Evolutionary conservation across 352 stramenopile genomes (phyloP).

Genomic region (Saprolegnia parasitica): DNA sequence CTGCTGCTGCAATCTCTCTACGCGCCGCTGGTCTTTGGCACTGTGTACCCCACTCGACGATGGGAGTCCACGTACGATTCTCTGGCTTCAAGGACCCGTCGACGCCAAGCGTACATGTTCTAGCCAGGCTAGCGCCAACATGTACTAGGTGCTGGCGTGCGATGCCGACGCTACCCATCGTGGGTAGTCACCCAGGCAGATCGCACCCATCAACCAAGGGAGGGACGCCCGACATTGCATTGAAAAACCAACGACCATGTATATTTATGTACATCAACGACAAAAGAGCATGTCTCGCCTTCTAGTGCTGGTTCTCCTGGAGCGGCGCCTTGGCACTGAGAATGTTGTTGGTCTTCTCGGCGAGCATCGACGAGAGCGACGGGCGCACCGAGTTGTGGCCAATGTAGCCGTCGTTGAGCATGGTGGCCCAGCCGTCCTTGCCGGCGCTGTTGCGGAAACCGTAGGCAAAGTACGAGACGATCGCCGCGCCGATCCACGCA

Average conservation of each 20-base stretch:
- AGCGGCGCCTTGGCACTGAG: neutral
- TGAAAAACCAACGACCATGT: neutral
- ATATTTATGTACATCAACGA: neutral
- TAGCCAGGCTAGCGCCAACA: no score
- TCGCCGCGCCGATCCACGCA: slow-evolving; percentile 60
- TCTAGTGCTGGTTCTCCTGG: neutral
- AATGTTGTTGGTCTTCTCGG: neutral
- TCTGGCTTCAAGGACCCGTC: no score
- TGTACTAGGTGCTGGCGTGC: no score
- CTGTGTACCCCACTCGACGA: no score
- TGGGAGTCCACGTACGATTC: no score
- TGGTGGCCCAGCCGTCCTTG: slow-evolving; percentile 50
- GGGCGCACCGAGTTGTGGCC: slow-evolving; percentile 30
- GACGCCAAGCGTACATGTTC: no score
- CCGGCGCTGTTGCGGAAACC: slow-evolving; percentile 62
- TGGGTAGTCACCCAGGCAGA: no score
- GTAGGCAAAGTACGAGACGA: slow-evolving; percentile 65
- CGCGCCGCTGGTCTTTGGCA: no score
- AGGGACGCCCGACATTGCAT: neutral
- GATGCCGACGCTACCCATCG: no score
- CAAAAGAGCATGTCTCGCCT: neutral
- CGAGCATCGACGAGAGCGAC: neutral
- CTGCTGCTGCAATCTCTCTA: no score
- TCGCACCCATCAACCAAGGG: no score
- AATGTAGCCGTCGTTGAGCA: slow-evolving; percentile 39